Evolutionary conservation across 371 early-diverging fungal genomes (phyloP), one percentile per base, ranked within the genome.

Genomic region (Mucor racemosus): DNA sequence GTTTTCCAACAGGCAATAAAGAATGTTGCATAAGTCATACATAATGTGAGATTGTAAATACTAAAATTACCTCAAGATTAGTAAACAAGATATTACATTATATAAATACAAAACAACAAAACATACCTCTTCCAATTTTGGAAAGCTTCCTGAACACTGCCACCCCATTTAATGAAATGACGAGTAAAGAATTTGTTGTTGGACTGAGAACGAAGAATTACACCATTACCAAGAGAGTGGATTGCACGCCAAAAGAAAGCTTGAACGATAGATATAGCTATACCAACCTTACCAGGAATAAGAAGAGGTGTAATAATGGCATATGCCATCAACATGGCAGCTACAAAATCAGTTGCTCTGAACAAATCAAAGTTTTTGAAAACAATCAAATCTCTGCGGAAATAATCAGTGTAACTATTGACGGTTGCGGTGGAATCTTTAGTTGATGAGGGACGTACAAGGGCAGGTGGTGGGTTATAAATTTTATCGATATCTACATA

Each of bases 91-190:
- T 17, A 4, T 57, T 17, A 55, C 19, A 33, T 2, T 4, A 26
- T 15, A 15, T 5, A 8, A 6, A 38, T 14, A 21, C 42, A 19
- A 3, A 26, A 26, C 26, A 26, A 26, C 26, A 26, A 26, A 11
- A 38, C 50, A 34, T 74, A 89, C 78, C 88, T 86, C 74, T 96
- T 97, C 98, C 98, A 98, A 79, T 92, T 92, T 58, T 89, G 78
- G 71, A 97, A 97, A 0, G 97, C 96, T 60, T 97, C 96, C 62
- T 86, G 82, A 11, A 87, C 82, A 56, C 88, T 90, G 13, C 91
- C 93, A 17, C 99, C 99, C 75, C 89, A 91, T 74, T 92, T 94
- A 72, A 98, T 93, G 69, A 93, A 97, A 80, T 95, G 95, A 58
- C 93, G 88, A 6, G 93, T 97, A 73, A 95, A 96, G 41, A 87